Percentiles rank a stretch among this genome's conserved stretches.
Conservation (phyloP, 1,284 basidiomycete genomes). For the Ustilago shanxiensis region DNA sequence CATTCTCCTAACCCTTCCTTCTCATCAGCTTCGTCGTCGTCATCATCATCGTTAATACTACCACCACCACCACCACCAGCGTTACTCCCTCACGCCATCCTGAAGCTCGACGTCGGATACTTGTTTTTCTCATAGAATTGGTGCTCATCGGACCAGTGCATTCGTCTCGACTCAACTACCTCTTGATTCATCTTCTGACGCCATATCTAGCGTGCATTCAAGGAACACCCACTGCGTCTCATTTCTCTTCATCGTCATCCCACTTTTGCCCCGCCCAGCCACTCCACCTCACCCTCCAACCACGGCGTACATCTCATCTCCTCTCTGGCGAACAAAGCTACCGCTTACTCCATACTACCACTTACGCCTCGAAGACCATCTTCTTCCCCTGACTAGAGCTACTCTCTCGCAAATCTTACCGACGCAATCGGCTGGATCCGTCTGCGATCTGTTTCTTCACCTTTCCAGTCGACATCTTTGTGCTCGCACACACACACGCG, state of each 20-base stretch:
- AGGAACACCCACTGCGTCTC: neutral
- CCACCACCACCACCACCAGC: neutral
- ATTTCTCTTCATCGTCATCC: neutral
- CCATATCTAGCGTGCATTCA: neutral
- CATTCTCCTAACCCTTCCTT: neutral
- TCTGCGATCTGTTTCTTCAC: conserved; percentile 4
- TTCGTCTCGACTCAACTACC: neutral
- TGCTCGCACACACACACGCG: neutral
- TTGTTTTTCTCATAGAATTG: neutral
- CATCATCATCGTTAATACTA: neutral
- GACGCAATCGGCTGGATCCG: conserved; percentile 39
- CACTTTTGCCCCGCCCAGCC: neutral
- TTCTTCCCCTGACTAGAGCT: neutral
- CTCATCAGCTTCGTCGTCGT: conserved; percentile 5
- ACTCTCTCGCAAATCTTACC: conserved; percentile 7
- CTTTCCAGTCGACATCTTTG: no score
- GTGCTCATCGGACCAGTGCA: neutral
- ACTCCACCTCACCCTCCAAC: neutral
- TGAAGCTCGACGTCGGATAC: neutral
- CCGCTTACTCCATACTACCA: neutral
- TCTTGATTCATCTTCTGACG: neutral
- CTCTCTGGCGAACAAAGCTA: neutral
- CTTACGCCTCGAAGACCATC: neutral
- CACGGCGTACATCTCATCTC: neutral
- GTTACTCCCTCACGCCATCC: neutral